Conservation (phyloP, 768 basidiomycete species). For the Neoboletus magnificus region DNA sequence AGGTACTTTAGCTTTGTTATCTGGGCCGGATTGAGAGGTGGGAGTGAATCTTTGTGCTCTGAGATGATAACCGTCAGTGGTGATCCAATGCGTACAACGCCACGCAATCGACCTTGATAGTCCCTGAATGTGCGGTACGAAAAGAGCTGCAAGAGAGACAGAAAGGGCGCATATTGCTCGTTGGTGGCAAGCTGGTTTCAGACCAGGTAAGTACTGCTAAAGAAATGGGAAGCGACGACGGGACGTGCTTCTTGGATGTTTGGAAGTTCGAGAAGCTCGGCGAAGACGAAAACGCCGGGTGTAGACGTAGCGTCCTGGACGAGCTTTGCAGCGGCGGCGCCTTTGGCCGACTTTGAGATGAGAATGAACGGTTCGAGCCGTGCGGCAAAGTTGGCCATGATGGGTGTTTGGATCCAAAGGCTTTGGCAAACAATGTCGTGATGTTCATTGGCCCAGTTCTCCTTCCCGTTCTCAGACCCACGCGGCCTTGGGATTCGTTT, state of each 20-base stretch:
- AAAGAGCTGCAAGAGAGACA: conserved; percentile 77
- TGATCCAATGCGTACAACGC: not conserved
- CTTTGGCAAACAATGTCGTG: not conserved
- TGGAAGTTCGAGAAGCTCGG: conserved; percentile 78
- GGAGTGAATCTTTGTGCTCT: conserved; percentile 68
- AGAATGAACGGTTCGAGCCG: conserved; percentile 89
- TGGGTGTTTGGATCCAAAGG: conserved; percentile 19
- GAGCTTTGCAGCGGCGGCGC: conserved; percentile 88
- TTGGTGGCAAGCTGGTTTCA: conserved; percentile 58
- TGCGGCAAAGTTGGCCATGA: conserved; percentile 49
- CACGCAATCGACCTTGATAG: conserved; percentile 62
- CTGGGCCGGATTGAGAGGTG: conserved; percentile 69
- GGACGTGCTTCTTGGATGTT: conserved; percentile 77
- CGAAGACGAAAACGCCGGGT: conserved; percentile 88
- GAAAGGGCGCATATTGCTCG: conserved; percentile 60
- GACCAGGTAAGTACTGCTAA: not conserved
- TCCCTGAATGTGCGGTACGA: conserved; percentile 85
- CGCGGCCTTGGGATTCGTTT: not conserved
- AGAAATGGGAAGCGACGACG: not conserved
- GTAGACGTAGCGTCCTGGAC: conserved; percentile 84
- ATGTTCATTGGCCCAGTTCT: not conserved
- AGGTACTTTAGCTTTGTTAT: conserved; percentile 89
- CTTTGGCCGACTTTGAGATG: conserved; percentile 89
- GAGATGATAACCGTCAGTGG: conserved; percentile 7
- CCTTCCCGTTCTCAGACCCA: not conserved